These are phyloP conservation scores for Bipolaris sorokiniana DNA, from an alignment of 2,329 filamentous ascomycete species.

Conservation along the genomic window DNA sequence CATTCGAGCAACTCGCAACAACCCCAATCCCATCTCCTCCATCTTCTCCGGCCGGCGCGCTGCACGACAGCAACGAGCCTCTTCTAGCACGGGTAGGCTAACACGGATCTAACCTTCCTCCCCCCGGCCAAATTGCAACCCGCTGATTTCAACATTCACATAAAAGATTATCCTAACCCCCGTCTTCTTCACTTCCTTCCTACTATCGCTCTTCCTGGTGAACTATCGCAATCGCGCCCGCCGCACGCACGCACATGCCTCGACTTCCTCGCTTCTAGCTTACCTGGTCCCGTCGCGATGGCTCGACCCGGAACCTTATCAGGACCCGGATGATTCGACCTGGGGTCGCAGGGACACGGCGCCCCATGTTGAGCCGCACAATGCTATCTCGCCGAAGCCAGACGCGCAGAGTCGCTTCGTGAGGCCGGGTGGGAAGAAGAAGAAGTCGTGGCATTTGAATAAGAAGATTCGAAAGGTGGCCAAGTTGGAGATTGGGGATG, in stretches of 20 bases:
- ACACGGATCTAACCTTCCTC: not conserved
- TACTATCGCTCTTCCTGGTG: slow-evolving; percentile 68
- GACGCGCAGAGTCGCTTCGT: not conserved
- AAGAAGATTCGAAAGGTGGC: slow-evolving; percentile 62
- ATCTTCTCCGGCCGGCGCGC: slow-evolving; percentile 26
- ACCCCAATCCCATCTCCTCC: slow-evolving; percentile 32
- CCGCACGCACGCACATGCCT: slow-evolving; percentile 50
- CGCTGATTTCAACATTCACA: not conserved
- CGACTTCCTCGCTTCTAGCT: slow-evolving; percentile 24
- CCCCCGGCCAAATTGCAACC: not conserved
- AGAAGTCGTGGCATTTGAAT: slow-evolving; percentile 47
- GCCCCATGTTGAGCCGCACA: slow-evolving; percentile 31
- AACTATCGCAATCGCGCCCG: slow-evolving; percentile 62
- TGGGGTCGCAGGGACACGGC: slow-evolving; percentile 25
- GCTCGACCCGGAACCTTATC: slow-evolving; percentile 54
- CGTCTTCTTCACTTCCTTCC: slow-evolving; percentile 67
- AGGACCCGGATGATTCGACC: slow-evolving; percentile 42
- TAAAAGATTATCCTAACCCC: slow-evolving; percentile 63
- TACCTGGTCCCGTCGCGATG: slow-evolving; percentile 34
- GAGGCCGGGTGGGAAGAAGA: slow-evolving; percentile 15
- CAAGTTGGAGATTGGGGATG: slow-evolving; percentile 67
- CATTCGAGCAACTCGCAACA: slow-evolving; percentile 40
- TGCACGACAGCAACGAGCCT: slow-evolving; percentile 28
- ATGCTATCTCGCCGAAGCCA: slow-evolving; percentile 22
- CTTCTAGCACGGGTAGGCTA: slow-evolving; percentile 34